Percentiles rank a stretch among this genome's conserved stretches.
These are phyloP conservation scores for Pseudogymnoascus destructans DNA, from an alignment of 2,329 filamentous ascomycete species.

Conservation along the genomic window DNA sequence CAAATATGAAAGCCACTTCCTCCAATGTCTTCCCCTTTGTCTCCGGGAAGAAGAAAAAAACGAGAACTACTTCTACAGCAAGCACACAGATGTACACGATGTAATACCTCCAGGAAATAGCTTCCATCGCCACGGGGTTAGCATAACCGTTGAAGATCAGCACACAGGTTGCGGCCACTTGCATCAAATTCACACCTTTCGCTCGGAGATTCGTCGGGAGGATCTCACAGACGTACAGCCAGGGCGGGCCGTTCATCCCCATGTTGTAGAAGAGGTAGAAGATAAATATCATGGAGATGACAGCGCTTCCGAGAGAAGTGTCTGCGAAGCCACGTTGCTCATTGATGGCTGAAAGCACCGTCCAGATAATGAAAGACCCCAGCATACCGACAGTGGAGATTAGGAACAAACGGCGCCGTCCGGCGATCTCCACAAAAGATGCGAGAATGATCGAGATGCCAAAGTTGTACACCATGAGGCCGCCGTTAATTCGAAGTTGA, in stretches of 20 bases:
- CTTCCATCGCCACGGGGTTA: constrained; percentile 29
- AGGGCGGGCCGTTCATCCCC: neutral
- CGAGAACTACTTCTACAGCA: constrained; percentile 9
- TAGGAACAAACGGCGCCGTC: constrained; percentile 16
- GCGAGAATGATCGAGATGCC: constrained; percentile 11
- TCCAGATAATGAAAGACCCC: constrained; percentile 26
- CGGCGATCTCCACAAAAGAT: constrained; percentile 18
- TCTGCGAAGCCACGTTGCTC: constrained; percentile 9
- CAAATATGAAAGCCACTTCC: constrained; percentile 16
- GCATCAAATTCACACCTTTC: neutral
- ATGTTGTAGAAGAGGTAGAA: constrained; percentile 19
- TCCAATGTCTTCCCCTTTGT: constrained; percentile 15
- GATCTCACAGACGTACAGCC: neutral
- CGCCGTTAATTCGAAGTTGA: constrained; percentile 18
- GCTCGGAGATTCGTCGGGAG: neutral
- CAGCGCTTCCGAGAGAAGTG: constrained; percentile 23
- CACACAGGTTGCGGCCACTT: constrained; percentile 21
- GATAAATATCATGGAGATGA: constrained; percentile 28
- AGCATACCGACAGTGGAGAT: constrained; percentile 18
- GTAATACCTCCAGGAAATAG: constrained; percentile 26
- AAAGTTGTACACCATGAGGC: constrained; percentile 17
- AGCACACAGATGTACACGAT: constrained; percentile 15
- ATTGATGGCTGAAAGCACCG: constrained; percentile 16
- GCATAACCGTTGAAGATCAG: constrained; percentile 31
- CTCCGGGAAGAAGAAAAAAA: constrained; percentile 15